Evolutionary conservation across 352 stramenopile species (phyloP), one percentile per base, ranked within the genome.

Genomic region (Pythium dissimile): DNA sequence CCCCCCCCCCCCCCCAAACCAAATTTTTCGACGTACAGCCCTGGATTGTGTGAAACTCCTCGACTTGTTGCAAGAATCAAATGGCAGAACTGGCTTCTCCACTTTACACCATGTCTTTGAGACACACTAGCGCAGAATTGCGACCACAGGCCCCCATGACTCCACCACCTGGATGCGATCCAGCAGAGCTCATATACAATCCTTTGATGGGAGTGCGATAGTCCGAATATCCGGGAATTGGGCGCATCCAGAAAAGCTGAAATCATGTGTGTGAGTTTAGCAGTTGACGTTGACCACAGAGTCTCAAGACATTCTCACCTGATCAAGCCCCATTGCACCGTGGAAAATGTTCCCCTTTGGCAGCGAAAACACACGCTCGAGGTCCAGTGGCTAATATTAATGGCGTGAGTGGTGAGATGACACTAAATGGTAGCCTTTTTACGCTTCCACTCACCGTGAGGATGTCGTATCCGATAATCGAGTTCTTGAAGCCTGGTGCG

Each of bases 331-430:
- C 80, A 97, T 89, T 6, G 88, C 82, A 9, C 89, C 88, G 28
- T 97, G 89, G 35, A 96, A 96, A 37, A 97, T 97, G 43, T 97
- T 97, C 8, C 89, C 89, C 35, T 67, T 75, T 8, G 81, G 84
- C 20, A 97, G 73, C 15, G 86, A 92, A 55, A 97, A 97, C 24
- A 96, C 72, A 16, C 75, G 59, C 54, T 97, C 89, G 5, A 97
- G 77, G 26, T 97, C 89, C 20, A 79, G 81, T 23, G 89, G 89
- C 77, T 94, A 46, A 11, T 38, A 20, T 24, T 52, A 52, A 21
- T 9, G 30, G 3, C 28, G 5, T 12, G 32, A 38, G 21, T 43
- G 39, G 35, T 43, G n/a, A 26, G 18, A 3, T 52, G 7, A 37
- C 6, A 10, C 8, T 28, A 37, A 24, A 37, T 8, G 8, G 31